phyloP scores from a whole-genome alignment of 768 basidiomycete species.

The Pholiota microspora region DNA sequence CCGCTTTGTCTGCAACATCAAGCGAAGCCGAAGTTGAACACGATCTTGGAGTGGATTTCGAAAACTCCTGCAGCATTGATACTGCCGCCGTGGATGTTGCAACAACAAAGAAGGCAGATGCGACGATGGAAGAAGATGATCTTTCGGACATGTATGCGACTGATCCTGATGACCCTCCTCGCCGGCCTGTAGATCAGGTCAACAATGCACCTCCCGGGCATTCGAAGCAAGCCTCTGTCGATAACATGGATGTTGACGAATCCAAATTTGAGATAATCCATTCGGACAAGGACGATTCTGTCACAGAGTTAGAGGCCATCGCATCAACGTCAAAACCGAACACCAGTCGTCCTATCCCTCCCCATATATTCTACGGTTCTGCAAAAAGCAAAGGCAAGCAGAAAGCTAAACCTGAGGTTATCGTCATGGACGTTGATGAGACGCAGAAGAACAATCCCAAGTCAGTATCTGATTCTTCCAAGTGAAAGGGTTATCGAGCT shows the following conservation, averaged over 20 bases:
- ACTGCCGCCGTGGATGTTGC: not conserved
- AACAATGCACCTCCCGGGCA: not conserved
- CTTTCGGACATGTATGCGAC: slow-evolving; percentile 11
- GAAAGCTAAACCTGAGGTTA: slow-evolving; percentile 11
- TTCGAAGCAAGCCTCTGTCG: not conserved
- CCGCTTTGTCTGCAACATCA: slow-evolving; percentile 9
- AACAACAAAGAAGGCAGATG: not conserved
- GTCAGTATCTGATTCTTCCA: not conserved
- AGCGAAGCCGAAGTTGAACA: slow-evolving; percentile 34
- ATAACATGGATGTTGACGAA: slow-evolving; percentile 3
- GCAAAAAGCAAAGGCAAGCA: slow-evolving; percentile 19
- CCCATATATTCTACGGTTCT: slow-evolving; percentile 10
- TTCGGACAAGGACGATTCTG: not conserved
- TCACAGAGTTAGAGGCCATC: not conserved
- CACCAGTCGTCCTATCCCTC: not conserved
- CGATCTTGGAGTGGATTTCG: slow-evolving; percentile 25
- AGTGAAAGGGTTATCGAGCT: not conserved
- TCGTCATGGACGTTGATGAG: slow-evolving; percentile 10
- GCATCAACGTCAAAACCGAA: slow-evolving; percentile 3
- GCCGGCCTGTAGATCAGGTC: not conserved
- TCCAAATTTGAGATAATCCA: not conserved
- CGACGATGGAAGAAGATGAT: slow-evolving; percentile 1
- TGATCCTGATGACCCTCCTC: slow-evolving; percentile 2
- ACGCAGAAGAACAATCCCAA: not conserved
- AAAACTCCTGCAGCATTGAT: slow-evolving; percentile 25